Evolutionary conservation across 257 asterid genomes (phyloP), one percentile per base, ranked within the genome.

Genomic region (Solanum gracilifrons): DNA sequence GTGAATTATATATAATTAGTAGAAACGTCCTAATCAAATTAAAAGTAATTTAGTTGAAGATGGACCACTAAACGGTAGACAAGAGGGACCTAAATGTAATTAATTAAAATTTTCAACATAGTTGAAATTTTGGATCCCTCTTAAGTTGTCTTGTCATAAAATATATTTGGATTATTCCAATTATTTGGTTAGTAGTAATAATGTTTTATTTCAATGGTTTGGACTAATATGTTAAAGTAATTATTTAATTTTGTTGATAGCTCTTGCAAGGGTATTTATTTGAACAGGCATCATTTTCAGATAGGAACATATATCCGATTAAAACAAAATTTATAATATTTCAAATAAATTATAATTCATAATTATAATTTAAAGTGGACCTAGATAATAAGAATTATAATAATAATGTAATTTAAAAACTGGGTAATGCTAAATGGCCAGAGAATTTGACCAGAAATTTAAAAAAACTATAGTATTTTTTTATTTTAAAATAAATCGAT

Each of bases 241-340:
- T 85, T 85, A 55, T 36, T 48, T 46, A 82, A 87, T 23, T 16
- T 43, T 51, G 77, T 51, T 60, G 90, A 89, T 84, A 72, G 87
- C 83, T 39, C 21, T 21, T 77, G 62, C 79, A 88, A 85, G 87
- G 83, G 21, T 43, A 82, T 82, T 89, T 85, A 87, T 79, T 89
- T 89, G 87, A 82, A 88, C 87, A 85, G 10, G 4, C 71, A 86
- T 89, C 91, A 75, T 69, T 89, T 86, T 89, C 91, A 23, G 41
- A 89, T 87, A 75, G 87, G 75, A 87, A 91, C 87, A 68, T 25
- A 64, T 51, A 71, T 69, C 55, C 20, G 62, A 72, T 75, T 68
- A 82, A 43, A 48, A 55, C 35, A 82, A 43, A 48, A 55, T 25
- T 23, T 27, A 48, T 71, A 46, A 43, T n/a, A 8, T 41, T 36